These are phyloP conservation scores for Berberis vulgaris DNA, from an alignment of 164 flowering plant genomes.

Conservation along the genomic window DNA sequence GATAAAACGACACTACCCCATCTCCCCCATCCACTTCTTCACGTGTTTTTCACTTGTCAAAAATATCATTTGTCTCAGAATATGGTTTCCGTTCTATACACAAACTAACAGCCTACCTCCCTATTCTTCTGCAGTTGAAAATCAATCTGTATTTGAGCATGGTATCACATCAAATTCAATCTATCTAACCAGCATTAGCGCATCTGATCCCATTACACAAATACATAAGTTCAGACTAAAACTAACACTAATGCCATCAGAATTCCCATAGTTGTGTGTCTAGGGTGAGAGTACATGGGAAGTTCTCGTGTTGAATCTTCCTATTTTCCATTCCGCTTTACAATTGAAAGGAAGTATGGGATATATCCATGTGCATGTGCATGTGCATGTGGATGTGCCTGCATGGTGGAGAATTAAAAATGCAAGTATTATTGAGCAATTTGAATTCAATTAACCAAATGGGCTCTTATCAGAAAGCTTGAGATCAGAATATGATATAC, in stretches of 20 bases:
- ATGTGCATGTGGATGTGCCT: neutral
- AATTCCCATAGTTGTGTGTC: too few relatives aligned
- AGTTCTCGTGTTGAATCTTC: too few relatives aligned
- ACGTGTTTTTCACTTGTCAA: slow-evolving; percentile 8
- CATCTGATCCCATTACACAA: too few relatives aligned
- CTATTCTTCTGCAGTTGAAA: too few relatives aligned
- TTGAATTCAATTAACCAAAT: neutral
- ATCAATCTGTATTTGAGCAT: too few relatives aligned
- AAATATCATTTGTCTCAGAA: neutral
- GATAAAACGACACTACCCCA: slow-evolving; percentile 1
- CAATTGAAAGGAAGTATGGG: neutral
- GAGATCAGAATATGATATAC: neutral
- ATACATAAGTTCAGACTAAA: too few relatives aligned
- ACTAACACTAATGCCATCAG: too few relatives aligned
- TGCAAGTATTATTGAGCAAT: slow-evolving; percentile 1
- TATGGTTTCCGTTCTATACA: neutral
- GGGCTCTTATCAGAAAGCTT: neutral
- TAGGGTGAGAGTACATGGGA: too few relatives aligned
- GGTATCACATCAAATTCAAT: too few relatives aligned
- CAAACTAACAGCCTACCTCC: too few relatives aligned
- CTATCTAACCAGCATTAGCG: too few relatives aligned
- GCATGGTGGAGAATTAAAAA: neutral
- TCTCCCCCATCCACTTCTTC: slow-evolving; percentile 13
- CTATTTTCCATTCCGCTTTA: neutral
- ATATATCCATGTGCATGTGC: neutral